A percentile compares a stretch with the other conserved stretches of the same genome.
Evolutionary conservation across 805 yeast species (phyloP).

Genomic region (Ogataea glucozyma): DNA sequence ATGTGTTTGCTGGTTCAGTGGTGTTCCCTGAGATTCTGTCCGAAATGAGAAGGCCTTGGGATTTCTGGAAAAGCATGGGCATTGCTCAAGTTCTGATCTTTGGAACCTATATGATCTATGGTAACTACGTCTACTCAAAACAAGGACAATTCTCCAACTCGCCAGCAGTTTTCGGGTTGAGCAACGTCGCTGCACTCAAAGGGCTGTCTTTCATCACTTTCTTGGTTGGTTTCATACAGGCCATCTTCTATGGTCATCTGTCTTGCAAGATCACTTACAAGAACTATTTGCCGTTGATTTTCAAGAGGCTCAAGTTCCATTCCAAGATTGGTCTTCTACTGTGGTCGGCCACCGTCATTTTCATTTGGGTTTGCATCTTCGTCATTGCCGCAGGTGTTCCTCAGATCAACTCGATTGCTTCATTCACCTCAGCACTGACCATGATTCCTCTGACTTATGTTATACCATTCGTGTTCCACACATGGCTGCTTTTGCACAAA

Average conservation of each 20-base stretch:
- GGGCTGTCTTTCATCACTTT: slow-evolving; percentile 42
- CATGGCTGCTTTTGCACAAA: slow-evolving; percentile 22
- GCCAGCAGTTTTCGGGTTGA: slow-evolving; percentile 47
- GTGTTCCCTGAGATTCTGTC: slow-evolving; percentile 49
- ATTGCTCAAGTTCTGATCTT: slow-evolving; percentile 44
- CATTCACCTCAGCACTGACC: slow-evolving; percentile 29
- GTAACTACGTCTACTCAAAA: slow-evolving; percentile 43
- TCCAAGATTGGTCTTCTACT: slow-evolving; percentile 33
- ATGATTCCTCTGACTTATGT: slow-evolving; percentile 33
- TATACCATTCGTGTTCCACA: slow-evolving; percentile 25
- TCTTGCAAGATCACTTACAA: slow-evolving; percentile 48
- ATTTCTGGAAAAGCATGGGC: slow-evolving; percentile 49
- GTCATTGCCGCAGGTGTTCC: slow-evolving; percentile 31
- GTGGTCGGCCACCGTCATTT: slow-evolving; percentile 19
- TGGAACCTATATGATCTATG: slow-evolving; percentile 41
- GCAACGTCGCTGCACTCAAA: slow-evolving; percentile 29
- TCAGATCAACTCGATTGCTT: slow-evolving; percentile 26
- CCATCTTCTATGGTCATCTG: slow-evolving; percentile 47
- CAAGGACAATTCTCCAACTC: slow-evolving; percentile 47
- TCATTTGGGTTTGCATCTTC: slow-evolving; percentile 19
- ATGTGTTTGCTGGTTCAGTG: slow-evolving; percentile 53
- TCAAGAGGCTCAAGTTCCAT: slow-evolving; percentile 35
- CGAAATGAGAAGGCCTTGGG: slow-evolving; percentile 49
- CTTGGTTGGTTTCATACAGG: slow-evolving; percentile 44
- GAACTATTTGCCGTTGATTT: slow-evolving; percentile 36